These are phyloP conservation scores for Taphrina sp. DNA, from an alignment of 1,139 yeast genomes.

Conservation along the genomic window DNA sequence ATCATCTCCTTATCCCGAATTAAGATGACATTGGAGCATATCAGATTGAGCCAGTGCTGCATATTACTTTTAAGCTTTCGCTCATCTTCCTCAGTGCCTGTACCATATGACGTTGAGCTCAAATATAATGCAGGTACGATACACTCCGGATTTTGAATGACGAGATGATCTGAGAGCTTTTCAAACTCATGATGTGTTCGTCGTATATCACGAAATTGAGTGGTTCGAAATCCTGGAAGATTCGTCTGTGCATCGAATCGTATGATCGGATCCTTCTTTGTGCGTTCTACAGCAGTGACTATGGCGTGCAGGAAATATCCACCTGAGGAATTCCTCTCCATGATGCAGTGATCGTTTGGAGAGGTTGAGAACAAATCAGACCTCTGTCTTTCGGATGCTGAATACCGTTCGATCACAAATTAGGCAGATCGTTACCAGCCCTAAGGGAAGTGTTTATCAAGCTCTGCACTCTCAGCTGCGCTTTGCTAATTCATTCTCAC, in stretches of 20 bases:
- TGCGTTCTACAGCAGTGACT: slow-evolving; percentile 52
- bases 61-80: slow-evolving; percentile 57
- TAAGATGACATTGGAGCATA: slow-evolving; percentile 70
- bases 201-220: slow-evolving; percentile 67
- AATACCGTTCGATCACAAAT: too few relatives aligned
- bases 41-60: slow-evolving; percentile 84
- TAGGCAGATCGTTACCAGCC: too few relatives aligned
- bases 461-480: too few relatives aligned
- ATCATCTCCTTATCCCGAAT: slow-evolving; percentile 85
- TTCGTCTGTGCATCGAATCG: slow-evolving; percentile 56
- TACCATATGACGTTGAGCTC: slow-evolving; percentile 71
- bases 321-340: too few relatives aligned
- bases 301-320: slow-evolving; percentile 34
- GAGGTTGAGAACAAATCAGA: too few relatives aligned
- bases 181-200: slow-evolving; percentile 77
- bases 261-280: slow-evolving; percentile 53
- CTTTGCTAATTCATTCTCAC: too few relatives aligned
- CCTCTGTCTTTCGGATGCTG: too few relatives aligned
- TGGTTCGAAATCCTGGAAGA: slow-evolving; percentile 73
- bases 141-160: slow-evolving; percentile 81
- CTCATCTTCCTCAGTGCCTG: slow-evolving; percentile 78
- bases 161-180: slow-evolving; percentile 72
- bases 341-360: too few relatives aligned
- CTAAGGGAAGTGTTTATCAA: too few relatives aligned
- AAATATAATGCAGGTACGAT: slow-evolving; percentile 87